Evolutionary conservation across 2,329 filamentous ascomycete species (phyloP), one percentile per base, ranked within the genome.

Genomic region (Botrytis fabae): DNA sequence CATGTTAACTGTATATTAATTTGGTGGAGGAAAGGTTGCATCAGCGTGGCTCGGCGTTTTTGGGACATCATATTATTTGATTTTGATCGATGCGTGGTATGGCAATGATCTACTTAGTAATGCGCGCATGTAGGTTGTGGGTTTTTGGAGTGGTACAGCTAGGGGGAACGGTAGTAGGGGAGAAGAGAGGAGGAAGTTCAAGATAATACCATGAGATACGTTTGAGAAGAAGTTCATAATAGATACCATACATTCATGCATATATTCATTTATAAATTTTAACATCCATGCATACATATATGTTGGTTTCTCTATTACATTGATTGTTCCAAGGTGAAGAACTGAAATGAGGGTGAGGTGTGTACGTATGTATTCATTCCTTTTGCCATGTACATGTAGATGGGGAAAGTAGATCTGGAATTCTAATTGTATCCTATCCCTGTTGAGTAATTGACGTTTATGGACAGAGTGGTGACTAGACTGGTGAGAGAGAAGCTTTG

Each of bases 21-120:
- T 28, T 25, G 25, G 25, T 42, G 48, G 66, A 28, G 5, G 35
- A 60, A 44, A 42, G 32, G 40, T 38, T 60, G 48, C 25, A 69
- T 60, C 32, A 60, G 66, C 51, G 22, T 69, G 66, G 66, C 35
- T n/a, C 42, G 66, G 66, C 66, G 66, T 69, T 69, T 69, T 66
- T 28, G 51, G 51, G 51, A 54, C n/a, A 22, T 46, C 7, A 66
- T 14, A 38, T 38, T 9, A 51, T 0, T n/a, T 28, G n/a, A 18
- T 9, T 51, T 48, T 25, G 22, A 12, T 66, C 48, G 22, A 38
- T 66, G 51, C 14, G 16, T n/a, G 38, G 35, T n/a, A 61, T 40
- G 12, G 28, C 22, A 32, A 51, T 38, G 44, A 66, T 66, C 32
- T 51, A 66, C 35, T 51, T 66, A 48, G 16, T 35, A 48, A 48